Percentiles rank a stretch among this genome's conserved stretches.
phyloP scores from a whole-genome alignment of 2,329 filamentous ascomycete genomes.

The Neobulgaria alba region DNA sequence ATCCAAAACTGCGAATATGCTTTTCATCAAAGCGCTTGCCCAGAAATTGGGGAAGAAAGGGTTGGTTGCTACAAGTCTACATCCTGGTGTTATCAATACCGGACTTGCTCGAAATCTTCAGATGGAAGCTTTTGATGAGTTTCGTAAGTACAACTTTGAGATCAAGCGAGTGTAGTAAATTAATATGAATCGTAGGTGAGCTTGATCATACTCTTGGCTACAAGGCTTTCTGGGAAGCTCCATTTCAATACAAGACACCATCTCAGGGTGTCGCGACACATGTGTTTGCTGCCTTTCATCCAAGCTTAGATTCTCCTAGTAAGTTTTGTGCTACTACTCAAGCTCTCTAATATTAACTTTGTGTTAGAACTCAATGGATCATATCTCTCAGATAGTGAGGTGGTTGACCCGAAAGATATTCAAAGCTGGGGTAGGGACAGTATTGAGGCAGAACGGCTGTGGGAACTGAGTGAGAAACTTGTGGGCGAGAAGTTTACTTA shows the following conservation, averaged over 20 bases:
- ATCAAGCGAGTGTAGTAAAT: conserved; percentile 7
- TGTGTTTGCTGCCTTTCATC: conserved; percentile 4
- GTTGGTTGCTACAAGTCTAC: conserved; percentile 6
- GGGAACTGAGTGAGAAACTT: conserved; percentile 37
- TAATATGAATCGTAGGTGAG: conserved; percentile 4
- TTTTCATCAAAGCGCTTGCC: conserved; percentile 9
- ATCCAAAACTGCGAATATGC: conserved; percentile 37
- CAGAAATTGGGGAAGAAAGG: conserved; percentile 12
- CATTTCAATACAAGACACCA: neutral
- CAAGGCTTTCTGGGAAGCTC: neutral
- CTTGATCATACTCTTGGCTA: neutral
- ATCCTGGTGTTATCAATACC: conserved; percentile 11
- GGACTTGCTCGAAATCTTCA: neutral
- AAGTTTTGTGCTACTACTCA: neutral
- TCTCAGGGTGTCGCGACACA: conserved; percentile 2
- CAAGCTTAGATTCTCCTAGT: neutral
- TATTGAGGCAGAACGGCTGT: conserved; percentile 16
- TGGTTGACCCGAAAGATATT: neutral
- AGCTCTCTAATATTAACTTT: neutral
- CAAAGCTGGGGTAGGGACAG: neutral
- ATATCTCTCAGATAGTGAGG: neutral
- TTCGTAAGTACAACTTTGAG: conserved; percentile 7
- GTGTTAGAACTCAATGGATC: neutral
- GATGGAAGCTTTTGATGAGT: neutral
- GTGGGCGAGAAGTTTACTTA: conserved; percentile 32